phyloP scores from a whole-genome alignment of 257 asterid genomes.

The Primulina eburnea region DNA sequence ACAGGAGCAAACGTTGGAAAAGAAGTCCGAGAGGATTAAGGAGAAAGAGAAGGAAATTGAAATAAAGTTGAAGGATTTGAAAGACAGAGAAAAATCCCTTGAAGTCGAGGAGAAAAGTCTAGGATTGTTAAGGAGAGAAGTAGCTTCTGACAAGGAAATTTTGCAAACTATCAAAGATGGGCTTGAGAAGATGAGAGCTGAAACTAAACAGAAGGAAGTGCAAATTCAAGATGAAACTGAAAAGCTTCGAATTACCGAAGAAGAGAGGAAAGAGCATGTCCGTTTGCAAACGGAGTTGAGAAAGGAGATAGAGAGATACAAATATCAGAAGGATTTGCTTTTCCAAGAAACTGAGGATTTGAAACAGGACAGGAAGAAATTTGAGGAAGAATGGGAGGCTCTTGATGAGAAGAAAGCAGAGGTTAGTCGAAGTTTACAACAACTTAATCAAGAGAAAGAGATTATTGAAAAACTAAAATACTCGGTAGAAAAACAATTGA shows the following conservation, averaged over 20 bases:
- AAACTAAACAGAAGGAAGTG: constrained; percentile 44
- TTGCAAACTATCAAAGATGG: constrained; percentile 45
- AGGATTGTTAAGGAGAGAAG: constrained; percentile 40
- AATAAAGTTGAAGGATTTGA: constrained; percentile 48
- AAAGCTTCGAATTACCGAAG: constrained; percentile 47
- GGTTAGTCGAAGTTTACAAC: constrained; percentile 39
- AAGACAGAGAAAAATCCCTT: constrained; percentile 64
- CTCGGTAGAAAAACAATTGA: constrained; percentile 48
- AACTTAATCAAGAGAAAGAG: constrained; percentile 51
- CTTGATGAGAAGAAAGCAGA: constrained; percentile 68
- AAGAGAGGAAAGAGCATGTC: constrained; percentile 55
- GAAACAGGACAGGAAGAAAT: constrained; percentile 61
- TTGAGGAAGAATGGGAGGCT: constrained; percentile 83
- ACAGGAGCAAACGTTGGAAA: constrained; percentile 56
- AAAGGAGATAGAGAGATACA: constrained; percentile 67
- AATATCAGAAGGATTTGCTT: constrained; percentile 44
- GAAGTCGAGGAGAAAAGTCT: constrained; percentile 51
- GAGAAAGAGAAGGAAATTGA: constrained; percentile 71
- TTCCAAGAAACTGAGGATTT: constrained; percentile 59
- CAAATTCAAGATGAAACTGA: constrained; percentile 46
- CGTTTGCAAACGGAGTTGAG: constrained; percentile 53
- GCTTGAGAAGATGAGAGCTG: constrained; percentile 58
- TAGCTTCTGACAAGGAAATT: constrained; percentile 48
- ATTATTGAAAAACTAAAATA: constrained; percentile 39
- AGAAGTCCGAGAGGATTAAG: constrained; percentile 59